Base-by-base conservation (phyloP, 108 stramenopile species). In the Fistulifera solaris region DNA sequence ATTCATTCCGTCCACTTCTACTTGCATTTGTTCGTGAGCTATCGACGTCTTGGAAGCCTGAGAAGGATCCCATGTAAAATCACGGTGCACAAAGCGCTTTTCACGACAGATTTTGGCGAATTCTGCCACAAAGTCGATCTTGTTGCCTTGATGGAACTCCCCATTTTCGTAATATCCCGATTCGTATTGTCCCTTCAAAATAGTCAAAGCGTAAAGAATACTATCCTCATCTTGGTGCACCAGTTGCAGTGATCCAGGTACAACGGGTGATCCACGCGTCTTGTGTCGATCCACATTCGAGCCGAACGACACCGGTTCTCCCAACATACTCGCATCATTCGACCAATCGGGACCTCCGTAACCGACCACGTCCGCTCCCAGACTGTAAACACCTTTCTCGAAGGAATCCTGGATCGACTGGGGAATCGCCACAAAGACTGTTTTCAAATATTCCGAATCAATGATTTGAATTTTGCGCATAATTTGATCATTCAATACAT, bases 321-420 rank as follows among this genome's bases (percentile, higher is more conserved):
- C 85, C 27, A 89, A 72, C 47, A 80, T 79, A 52, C 54, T 63
- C 15, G 77, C 63, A 51, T 82, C 74, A 17, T 61, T 18, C 31
- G 72, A 75, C 94, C 94, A 94, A 52, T 94, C 94, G 25, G 94
- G 94, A 54, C 88, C 84, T 39, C 91, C 91, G 62, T 77, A 96
- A 40, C 83, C 89, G 16, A 85, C 95, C 55, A 94, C 49, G 48
- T 90, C 81, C 31, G 39, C 52, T 7, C 83, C 93, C 51, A 96
- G 39, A 22, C 46, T 61, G 18, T 89, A 62, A 59, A 89, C 60
- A 21, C 75, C 72, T 18, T 50, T 58, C 51, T 80, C 72, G 51
- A 93, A 94, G 17, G 62, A 58, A 59, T 83, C 73, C 66, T 85
- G 76, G 27, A 61, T 40, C 7, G 52, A 22, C 63, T 91, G 93